Evolutionary conservation across 2,329 filamentous ascomycete species (phyloP).

Genomic region (Triangularia setosa): DNA sequence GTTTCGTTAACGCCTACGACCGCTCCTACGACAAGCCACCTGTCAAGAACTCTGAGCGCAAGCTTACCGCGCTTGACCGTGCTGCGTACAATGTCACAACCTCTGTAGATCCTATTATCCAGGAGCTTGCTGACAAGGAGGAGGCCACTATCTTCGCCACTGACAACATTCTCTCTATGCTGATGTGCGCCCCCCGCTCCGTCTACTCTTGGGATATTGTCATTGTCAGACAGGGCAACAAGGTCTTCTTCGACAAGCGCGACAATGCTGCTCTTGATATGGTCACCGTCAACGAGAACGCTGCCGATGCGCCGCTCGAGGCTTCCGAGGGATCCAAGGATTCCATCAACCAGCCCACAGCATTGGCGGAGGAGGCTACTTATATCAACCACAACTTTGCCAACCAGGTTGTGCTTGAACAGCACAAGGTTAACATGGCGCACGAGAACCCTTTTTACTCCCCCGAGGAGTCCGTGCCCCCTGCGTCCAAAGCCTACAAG

Average conservation of each 20-base stretch:
- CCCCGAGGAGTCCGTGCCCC: conserved; percentile 85
- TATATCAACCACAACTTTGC: conserved; percentile 99
- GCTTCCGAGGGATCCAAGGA: conserved; percentile 91
- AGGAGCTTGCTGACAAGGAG: conserved; percentile 92
- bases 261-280: conserved; percentile 92
- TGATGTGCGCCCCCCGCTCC: conserved; percentile 96
- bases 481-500: conserved; percentile 96
- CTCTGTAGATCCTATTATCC: conserved; percentile 91
- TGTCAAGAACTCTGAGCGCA: conserved; percentile 83
- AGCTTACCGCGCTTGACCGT: conserved; percentile 83
- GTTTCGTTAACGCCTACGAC: conserved; percentile 98
- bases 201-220: conserved; percentile 99
- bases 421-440: conserved; percentile 74
- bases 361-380: conserved; percentile 92
- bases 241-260: conserved; percentile 98
- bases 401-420: conserved; percentile 88
- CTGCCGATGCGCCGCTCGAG: conserved; percentile 89
- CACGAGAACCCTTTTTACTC: conserved; percentile 96
- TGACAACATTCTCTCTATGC: conserved; percentile 95
- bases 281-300: conserved; percentile 99
- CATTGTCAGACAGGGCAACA: conserved; percentile 87
- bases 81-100: conserved; percentile 98
- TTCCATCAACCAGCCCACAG: conserved; percentile 85
- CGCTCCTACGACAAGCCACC: conserved; percentile 90
- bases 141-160: conserved; percentile 97